These are phyloP conservation scores for Myxozyma udenii DNA, from an alignment of 805 yeast species.

Conservation along the genomic window DNA sequence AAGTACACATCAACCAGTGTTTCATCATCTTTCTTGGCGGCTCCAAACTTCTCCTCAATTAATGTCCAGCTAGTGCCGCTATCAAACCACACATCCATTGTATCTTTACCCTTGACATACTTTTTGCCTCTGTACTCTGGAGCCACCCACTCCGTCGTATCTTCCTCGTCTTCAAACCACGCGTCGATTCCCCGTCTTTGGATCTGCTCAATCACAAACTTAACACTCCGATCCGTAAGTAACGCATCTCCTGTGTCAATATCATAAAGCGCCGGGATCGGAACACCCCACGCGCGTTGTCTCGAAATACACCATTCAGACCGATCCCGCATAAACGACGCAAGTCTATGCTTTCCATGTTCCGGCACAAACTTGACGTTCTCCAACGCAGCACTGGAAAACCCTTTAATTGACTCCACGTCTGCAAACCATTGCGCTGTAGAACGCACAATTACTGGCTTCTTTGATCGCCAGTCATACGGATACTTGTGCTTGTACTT, in stretches of 20 bases:
- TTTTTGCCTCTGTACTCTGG: slow-evolving; percentile 44
- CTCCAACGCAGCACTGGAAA: slow-evolving; percentile 58
- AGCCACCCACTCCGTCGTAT: slow-evolving; percentile 73
- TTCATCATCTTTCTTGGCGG: slow-evolving; percentile 39
- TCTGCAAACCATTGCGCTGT: slow-evolving; percentile 98
- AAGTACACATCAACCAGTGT: slow-evolving; percentile 76
- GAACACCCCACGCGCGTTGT: slow-evolving; percentile 97
- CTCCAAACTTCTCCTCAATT: slow-evolving; percentile 44
- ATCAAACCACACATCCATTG: slow-evolving; percentile 99
- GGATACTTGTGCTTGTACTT: slow-evolving; percentile 81
- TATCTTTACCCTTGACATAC: slow-evolving; percentile 71
- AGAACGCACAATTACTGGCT: slow-evolving; percentile 89
- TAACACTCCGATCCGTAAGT: slow-evolving; percentile 54
- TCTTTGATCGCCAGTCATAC: slow-evolving; percentile 94
- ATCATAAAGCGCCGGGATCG: slow-evolving; percentile 80
- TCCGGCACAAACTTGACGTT: slow-evolving; percentile 71
- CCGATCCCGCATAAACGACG: slow-evolving; percentile 70
- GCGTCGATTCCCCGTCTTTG: slow-evolving; percentile 62
- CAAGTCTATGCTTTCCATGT: slow-evolving; percentile 65
- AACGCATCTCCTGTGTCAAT: slow-evolving; percentile 61
- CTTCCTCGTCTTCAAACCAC: slow-evolving; percentile 67
- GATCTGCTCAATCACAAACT: slow-evolving; percentile 56
- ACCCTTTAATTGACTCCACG: slow-evolving; percentile 65
- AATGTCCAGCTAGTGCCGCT: slow-evolving; percentile 90
- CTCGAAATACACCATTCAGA: slow-evolving; percentile 97